Conservation (phyloP, 202 grass and related monocot species). For the Cymbopogon flexuosus region DNA sequence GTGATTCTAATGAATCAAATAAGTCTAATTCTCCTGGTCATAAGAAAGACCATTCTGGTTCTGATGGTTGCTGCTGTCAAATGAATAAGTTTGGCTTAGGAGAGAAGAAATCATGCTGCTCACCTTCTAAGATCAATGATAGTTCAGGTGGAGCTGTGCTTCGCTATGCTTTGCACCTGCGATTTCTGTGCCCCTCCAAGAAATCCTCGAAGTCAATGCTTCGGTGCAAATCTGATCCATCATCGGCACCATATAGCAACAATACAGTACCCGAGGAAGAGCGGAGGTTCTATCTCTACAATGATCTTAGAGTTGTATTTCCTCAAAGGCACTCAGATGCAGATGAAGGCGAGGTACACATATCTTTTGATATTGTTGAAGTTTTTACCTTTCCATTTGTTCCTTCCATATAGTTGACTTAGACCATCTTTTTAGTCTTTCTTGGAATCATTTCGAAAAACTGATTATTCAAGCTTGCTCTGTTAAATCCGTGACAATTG, state of each 20-base stretch:
- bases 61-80: slow-evolving; percentile 41
- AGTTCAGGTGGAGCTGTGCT: slow-evolving; percentile 56
- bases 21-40: slow-evolving; percentile 30
- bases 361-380: neutral
- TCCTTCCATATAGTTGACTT: neutral
- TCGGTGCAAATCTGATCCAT: slow-evolving; percentile 69
- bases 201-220: slow-evolving; percentile 71
- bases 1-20: slow-evolving; percentile 34
- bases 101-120: slow-evolving; percentile 37
- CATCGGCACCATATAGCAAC: slow-evolving; percentile 32
- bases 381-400: neutral
- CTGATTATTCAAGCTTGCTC: neutral
- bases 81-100: slow-evolving; percentile 19
- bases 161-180: slow-evolving; percentile 86
- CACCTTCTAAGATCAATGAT: slow-evolving; percentile 68
- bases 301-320: slow-evolving; percentile 95
- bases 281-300: slow-evolving; percentile 80
- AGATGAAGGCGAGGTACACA: slow-evolving; percentile 89
- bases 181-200: slow-evolving; percentile 60
- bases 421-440: neutral
- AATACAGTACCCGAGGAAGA: slow-evolving; percentile 35
- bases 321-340: slow-evolving; percentile 90
- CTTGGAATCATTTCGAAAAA: neutral
- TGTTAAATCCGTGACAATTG: neutral
- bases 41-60: slow-evolving; percentile 33